These are phyloP conservation scores for Knufia fluminis DNA, from an alignment of 2,329 filamentous ascomycete genomes.

Conservation along the genomic window DNA sequence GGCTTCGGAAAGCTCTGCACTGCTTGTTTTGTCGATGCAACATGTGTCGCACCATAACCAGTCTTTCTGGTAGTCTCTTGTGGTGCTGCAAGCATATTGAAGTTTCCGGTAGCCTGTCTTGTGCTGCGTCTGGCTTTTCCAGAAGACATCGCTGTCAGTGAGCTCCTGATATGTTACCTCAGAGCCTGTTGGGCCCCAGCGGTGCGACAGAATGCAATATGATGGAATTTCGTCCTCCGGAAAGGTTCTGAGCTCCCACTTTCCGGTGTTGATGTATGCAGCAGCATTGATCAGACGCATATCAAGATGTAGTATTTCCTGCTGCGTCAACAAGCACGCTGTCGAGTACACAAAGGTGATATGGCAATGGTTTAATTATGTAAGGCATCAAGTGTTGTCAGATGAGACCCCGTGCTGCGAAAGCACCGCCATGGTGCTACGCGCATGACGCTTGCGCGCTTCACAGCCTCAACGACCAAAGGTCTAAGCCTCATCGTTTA, in stretches of 20 bases:
- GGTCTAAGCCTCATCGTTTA: not conserved
- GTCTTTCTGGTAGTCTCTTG: conserved; percentile 4
- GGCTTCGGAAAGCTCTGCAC: conserved; percentile 16
- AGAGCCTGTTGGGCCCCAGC: conserved; percentile 23
- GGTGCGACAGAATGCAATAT: conserved; percentile 30
- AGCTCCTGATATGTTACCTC: conserved; percentile 9
- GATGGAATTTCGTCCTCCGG: conserved; percentile 7
- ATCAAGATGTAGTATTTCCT: not conserved
- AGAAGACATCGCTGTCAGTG: not conserved
- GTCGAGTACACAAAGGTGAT: not conserved
- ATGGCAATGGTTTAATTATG: not conserved
- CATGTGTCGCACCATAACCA: conserved; percentile 24
- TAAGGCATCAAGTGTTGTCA: no score
- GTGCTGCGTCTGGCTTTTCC: not conserved
- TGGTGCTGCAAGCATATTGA: not conserved
- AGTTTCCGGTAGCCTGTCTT: conserved; percentile 12
- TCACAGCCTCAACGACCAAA: not conserved
- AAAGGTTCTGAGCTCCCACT: not conserved
- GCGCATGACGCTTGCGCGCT: not conserved
- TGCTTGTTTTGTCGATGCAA: conserved; percentile 20
- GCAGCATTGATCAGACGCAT: conserved; percentile 8
- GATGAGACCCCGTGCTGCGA: not conserved
- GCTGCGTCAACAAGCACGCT: not conserved
- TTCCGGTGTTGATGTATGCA: not conserved
- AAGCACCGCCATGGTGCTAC: not conserved